phyloP scores from a whole-genome alignment of 306 rosid genomes.

The Trichosanthes truncata region DNA sequence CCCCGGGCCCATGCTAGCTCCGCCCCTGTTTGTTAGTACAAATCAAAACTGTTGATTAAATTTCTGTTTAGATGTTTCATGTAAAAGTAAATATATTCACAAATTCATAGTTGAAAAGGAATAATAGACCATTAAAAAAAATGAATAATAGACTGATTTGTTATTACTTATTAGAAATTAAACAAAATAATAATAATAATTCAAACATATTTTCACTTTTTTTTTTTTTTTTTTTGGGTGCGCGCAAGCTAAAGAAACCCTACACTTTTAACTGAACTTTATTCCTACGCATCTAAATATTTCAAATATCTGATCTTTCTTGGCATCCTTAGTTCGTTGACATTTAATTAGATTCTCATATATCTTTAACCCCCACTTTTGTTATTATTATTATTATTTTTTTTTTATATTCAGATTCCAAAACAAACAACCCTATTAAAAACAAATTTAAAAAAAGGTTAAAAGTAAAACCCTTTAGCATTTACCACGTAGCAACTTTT shows the following conservation, averaged over 20 bases:
- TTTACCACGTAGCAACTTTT: not conserved
- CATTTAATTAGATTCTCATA: not conserved
- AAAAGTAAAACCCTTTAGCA: not conserved
- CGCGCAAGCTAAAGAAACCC: no score
- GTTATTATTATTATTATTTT: no score
- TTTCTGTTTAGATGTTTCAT: no score
- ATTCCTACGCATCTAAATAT: not conserved
- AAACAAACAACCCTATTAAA: not conserved
- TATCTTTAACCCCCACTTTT: not conserved
- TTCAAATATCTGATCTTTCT: not conserved
- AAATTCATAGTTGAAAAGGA: no score
- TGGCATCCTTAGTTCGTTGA: not conserved
- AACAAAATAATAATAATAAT: no score
- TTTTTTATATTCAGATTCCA: not conserved
- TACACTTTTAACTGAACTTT: not conserved
- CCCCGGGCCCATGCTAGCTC: no score
- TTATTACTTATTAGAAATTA: no score
- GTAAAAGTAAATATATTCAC: no score
- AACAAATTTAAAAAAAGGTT: not conserved
- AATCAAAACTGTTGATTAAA: no score
- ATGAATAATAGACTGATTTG: no score
- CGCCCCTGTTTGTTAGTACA: no score
- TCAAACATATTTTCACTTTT: not conserved
- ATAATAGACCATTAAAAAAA: no score
- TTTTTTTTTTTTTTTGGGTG: not conserved